Conservation (phyloP, 495 filamentous ascomycete genomes). For the Penicillium steckii region DNA sequence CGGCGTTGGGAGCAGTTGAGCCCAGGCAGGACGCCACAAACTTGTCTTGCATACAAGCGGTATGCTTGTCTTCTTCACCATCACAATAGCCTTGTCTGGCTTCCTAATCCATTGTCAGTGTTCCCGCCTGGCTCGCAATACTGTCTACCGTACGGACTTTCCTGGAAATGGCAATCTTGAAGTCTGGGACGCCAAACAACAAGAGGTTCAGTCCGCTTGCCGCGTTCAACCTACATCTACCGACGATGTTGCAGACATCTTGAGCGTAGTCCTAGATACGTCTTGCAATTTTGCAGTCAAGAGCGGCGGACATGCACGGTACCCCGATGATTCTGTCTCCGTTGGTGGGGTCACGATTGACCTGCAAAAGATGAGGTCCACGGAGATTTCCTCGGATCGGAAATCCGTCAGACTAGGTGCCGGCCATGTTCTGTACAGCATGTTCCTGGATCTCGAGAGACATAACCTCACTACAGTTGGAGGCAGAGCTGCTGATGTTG, state of each 20-base stretch:
- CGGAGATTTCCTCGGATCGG: slow-evolving; percentile 31
- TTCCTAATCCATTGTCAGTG: too few species aligned
- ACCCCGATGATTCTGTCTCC: slow-evolving; percentile 27
- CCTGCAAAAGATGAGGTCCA: slow-evolving; percentile 28
- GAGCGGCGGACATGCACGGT: slow-evolving; percentile 37
- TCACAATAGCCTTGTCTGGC: too few species aligned
- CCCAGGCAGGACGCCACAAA: too few species aligned
- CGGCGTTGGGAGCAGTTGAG: too few species aligned
- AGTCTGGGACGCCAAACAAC: slow-evolving; percentile 49
- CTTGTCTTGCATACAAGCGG: too few species aligned
- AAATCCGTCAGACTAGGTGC: slow-evolving; percentile 38
- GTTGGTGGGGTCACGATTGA: slow-evolving; percentile 31
- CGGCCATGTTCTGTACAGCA: slow-evolving; percentile 29
- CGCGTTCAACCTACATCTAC: slow-evolving; percentile 42
- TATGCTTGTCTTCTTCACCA: too few species aligned
- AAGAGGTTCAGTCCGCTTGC: slow-evolving; percentile 44
- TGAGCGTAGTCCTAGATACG: slow-evolving; percentile 11
- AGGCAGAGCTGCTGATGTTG: slow-evolving; percentile 43
- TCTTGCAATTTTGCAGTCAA: slow-evolving; percentile 49
- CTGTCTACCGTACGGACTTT: too few species aligned
- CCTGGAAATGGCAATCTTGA: slow-evolving; percentile 32
- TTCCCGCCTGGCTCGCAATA: too few species aligned
- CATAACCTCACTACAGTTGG: slow-evolving; percentile 46
- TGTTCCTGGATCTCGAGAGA: slow-evolving; percentile 42
- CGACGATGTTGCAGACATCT: slow-evolving; percentile 24